Conservation (phyloP, 129 eudicot species). For the Ambrosia trifida region DNA sequence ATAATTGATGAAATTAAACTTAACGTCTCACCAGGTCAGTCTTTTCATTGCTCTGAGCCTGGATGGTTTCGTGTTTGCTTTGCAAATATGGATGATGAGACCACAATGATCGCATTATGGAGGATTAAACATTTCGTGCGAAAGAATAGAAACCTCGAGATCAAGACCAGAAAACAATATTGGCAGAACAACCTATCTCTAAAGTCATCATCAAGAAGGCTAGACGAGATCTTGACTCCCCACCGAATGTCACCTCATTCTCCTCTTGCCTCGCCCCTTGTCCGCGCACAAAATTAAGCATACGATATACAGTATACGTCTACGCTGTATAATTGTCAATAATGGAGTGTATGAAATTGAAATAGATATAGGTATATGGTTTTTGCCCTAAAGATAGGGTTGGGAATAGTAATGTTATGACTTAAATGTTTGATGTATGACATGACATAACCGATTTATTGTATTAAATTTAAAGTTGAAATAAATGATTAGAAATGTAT, state of each 20-base stretch:
- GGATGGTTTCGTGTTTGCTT: slow-evolving; percentile 69
- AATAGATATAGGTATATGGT: not conserved
- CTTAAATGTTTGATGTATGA: not conserved
- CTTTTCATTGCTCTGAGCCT: slow-evolving; percentile 61
- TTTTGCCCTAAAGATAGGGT: not conserved
- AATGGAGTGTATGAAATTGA: not conserved
- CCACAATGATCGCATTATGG: slow-evolving; percentile 46
- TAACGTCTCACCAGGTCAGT: slow-evolving; percentile 60
- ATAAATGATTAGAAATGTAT: not conserved
- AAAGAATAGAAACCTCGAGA: slow-evolving; percentile 33
- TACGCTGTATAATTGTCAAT: not conserved
- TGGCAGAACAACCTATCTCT: slow-evolving; percentile 45
- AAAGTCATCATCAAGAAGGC: slow-evolving; percentile 41
- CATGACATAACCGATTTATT: not conserved
- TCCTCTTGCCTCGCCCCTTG: slow-evolving; percentile 59
- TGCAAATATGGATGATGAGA: slow-evolving; percentile 63
- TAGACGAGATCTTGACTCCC: slow-evolving; percentile 52
- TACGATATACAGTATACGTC: not conserved
- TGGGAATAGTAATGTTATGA: not conserved
- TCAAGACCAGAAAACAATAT: slow-evolving; percentile 33
- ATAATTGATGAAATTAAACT: slow-evolving; percentile 52
- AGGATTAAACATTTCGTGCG: slow-evolving; percentile 42
- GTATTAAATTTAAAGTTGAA: not conserved
- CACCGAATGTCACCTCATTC: slow-evolving; percentile 44
- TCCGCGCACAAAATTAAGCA: slow-evolving; percentile 43